A percentile compares a stretch with the other conserved stretches of the same genome.
phyloP scores from a whole-genome alignment of 345 rosid genomes.

The Abelmoschus esculentus region DNA sequence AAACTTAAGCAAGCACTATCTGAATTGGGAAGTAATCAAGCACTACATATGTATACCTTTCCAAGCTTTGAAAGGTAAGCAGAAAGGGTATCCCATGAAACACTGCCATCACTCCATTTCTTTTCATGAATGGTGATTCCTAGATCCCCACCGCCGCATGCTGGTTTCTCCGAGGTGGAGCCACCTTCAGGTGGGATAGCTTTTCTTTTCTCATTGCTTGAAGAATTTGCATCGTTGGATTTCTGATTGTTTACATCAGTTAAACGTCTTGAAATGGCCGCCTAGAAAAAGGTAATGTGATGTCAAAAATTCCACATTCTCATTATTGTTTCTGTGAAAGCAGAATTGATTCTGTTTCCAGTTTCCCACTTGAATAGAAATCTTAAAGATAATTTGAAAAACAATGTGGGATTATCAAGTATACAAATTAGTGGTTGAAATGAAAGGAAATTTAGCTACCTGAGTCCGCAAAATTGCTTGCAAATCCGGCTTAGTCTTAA shows the following conservation, averaged over 20 bases:
- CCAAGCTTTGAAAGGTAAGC: conserved; percentile 58
- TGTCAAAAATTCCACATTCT: background rate
- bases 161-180: conserved; percentile 27
- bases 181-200: conserved; percentile 36
- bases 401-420: background rate
- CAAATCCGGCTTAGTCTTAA: conserved; percentile 45
- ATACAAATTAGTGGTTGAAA: too few species aligned
- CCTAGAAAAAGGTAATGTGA: conserved; percentile 31
- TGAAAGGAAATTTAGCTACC: conserved; percentile 27
- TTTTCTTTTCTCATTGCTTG: conserved; percentile 40
- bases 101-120: conserved; percentile 94
- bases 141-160: conserved; percentile 22
- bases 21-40: background rate
- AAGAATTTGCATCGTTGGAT: conserved; percentile 30
- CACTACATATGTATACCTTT: conserved; percentile 34
- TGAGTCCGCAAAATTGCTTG: conserved; percentile 83
- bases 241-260: conserved; percentile 62
- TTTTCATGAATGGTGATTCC: conserved; percentile 67
- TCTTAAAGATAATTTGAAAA: background rate
- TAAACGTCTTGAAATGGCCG: conserved; percentile 74
- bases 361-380: background rate
- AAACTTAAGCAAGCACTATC: background rate
- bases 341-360: background rate
- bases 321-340: background rate
- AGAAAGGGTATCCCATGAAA: conserved; percentile 49